phyloP scores from a whole-genome alignment of 202 grass and related monocot species.

The Dendrocalamus latiflorus region DNA sequence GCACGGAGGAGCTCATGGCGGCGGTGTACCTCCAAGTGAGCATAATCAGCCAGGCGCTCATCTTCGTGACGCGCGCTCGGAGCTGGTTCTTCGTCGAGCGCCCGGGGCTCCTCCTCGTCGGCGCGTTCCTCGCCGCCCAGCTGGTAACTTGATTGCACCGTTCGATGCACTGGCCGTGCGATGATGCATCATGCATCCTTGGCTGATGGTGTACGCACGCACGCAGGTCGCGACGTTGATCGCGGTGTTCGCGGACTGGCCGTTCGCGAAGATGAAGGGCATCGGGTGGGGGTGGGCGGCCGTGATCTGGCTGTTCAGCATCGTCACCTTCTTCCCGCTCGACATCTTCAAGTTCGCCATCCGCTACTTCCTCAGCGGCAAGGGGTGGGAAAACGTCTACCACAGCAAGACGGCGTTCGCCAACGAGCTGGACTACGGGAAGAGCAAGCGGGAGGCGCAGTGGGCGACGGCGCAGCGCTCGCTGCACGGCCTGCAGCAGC shows the following conservation, averaged over 20 bases:
- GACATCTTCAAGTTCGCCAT: constrained; percentile 71
- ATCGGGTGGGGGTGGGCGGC: constrained; percentile 58
- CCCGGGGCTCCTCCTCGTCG: constrained; percentile 42
- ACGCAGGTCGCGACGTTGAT: constrained; percentile 39
- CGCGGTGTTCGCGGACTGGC: constrained; percentile 47
- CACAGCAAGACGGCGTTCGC: constrained; percentile 64
- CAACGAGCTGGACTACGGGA: constrained; percentile 48
- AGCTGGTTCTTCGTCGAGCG: constrained; percentile 59
- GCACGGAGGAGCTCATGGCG: constrained; percentile 51
- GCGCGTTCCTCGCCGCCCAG: constrained; percentile 48
- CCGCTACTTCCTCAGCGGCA: constrained; percentile 57
- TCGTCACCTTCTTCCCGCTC: constrained; percentile 58
- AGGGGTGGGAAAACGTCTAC: constrained; percentile 60
- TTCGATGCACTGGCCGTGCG: not conserved
- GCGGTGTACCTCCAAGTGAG: constrained; percentile 94
- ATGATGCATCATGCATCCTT: not conserved
- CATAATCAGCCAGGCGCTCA: constrained; percentile 88
- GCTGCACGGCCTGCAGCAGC: constrained; percentile 41
- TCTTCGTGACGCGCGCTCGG: constrained; percentile 67
- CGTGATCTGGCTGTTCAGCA: constrained; percentile 62
- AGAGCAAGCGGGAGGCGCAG: constrained; percentile 57
- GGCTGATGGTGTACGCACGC: not conserved
- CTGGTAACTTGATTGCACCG: constrained; percentile 9
- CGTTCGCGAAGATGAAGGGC: constrained; percentile 49
- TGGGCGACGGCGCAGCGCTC: constrained; percentile 59